Percentiles rank a stretch among this genome's conserved stretches.
These are phyloP conservation scores for Endocarpon pusillum DNA, from an alignment of 495 filamentous ascomycete genomes.

Conservation along the genomic window DNA sequence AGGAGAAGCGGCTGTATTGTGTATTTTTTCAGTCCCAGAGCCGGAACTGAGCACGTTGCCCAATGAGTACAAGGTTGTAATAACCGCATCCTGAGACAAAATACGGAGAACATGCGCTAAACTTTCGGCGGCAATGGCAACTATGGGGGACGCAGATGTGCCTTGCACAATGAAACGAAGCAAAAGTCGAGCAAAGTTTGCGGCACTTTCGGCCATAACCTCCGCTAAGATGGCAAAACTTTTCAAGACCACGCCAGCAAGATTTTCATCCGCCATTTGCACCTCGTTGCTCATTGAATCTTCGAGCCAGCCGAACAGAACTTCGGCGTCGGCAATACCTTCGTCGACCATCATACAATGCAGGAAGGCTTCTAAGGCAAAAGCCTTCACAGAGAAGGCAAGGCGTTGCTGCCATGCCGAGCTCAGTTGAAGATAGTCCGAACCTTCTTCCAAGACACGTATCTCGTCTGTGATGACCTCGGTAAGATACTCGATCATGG, in stretches of 20 bases:
- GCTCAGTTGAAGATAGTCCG: slow-evolving; percentile 72
- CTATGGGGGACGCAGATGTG: slow-evolving; percentile 32
- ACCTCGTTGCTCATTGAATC: slow-evolving; percentile 53
- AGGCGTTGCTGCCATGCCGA: slow-evolving; percentile 77
- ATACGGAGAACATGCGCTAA: slow-evolving; percentile 61
- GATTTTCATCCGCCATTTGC: slow-evolving; percentile 59
- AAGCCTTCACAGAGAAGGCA: slow-evolving; percentile 69
- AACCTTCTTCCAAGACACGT: slow-evolving; percentile 67
- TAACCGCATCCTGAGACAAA: slow-evolving; percentile 80
- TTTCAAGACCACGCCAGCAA: slow-evolving; percentile 63
- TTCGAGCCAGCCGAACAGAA: slow-evolving; percentile 78
- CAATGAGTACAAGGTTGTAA: slow-evolving; percentile 84
- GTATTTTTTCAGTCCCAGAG: slow-evolving; percentile 20
- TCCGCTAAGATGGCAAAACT: slow-evolving; percentile 67
- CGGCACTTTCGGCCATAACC: slow-evolving; percentile 50
- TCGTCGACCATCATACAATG: slow-evolving; percentile 69
- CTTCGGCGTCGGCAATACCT: slow-evolving; percentile 59
- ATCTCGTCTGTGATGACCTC: slow-evolving; percentile 67
- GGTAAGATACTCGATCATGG: slow-evolving; percentile 48
- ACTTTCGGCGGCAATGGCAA: slow-evolving; percentile 60
- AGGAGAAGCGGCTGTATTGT: slow-evolving; percentile 13
- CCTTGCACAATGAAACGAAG: slow-evolving; percentile 74
- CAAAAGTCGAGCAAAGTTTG: slow-evolving; percentile 62
- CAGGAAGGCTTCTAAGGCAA: slow-evolving; percentile 64
- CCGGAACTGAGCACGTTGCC: slow-evolving; percentile 77